Evolutionary conservation across 371 early-diverging fungal species (phyloP), one percentile per base, ranked within the genome.

Genomic region (Parasitella parasitica): DNA sequence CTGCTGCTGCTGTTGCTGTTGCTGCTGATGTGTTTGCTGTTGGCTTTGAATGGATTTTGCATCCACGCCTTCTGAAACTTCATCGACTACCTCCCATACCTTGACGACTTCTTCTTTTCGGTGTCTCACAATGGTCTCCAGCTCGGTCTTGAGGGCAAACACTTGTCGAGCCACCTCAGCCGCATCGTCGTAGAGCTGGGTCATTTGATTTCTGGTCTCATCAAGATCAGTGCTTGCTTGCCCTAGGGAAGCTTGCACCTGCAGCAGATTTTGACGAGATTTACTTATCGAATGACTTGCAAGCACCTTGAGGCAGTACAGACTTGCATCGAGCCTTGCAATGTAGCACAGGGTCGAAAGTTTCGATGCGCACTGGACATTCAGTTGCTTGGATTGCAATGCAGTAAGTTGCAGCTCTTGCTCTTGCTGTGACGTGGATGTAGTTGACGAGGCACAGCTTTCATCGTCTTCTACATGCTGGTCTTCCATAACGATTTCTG

Each of bases 51-150:
- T 59, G 36, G 16, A 58, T 20, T 55, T 69, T 16, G 54, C 61
- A 20, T 75, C 70, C 4, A 78, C 57, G 8, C 82, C 71, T 15
- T 63, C 75, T 4, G 73, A 73, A 1, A 86, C 86, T 54, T 83
- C 85, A 35, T 82, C 81, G 0, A 84, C 83, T 13, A 86, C 83
- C 46, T 84, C 83, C 86, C 86, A 84, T 11, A 86, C 83, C 59
- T 84, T 84, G 36, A 83, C 76, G 3, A 86, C 81, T 51, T 86
- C 86, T 26, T 78, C 82, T 64, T 84, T 84, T 18, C 85, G 78
- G 48, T 81, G 81, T 22, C 79, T 72, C 7, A 86, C 78, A 53
- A 84, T 69, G 0, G 75, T 81, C 54, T 84, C 85, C 2, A 86
- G 70, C 36, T 83, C 85, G 15, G 77, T 78, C 46, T 84, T 83